A percentile compares a stretch with the other conserved stretches of the same genome.
These are phyloP conservation scores for Talaromyces sp. DNA, from an alignment of 2,329 filamentous ascomycete species.

Conservation along the genomic window DNA sequence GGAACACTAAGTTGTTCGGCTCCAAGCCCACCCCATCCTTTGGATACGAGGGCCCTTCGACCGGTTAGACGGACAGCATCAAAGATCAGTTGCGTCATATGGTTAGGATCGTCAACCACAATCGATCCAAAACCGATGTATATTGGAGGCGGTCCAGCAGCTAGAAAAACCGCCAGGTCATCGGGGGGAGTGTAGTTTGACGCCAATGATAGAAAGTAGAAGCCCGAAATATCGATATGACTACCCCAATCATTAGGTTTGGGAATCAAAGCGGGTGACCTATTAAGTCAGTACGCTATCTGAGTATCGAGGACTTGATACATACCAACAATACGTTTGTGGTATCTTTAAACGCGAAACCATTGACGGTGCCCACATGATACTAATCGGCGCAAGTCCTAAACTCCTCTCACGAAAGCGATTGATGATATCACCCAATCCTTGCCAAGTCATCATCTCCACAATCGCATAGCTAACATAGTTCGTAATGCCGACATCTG, in stretches of 20 bases:
- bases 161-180: slow-evolving; percentile 64
- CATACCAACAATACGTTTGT: slow-evolving; percentile 74
- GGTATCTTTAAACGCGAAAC: slow-evolving; percentile 65
- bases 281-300: slow-evolving; percentile 22
- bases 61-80: slow-evolving; percentile 65
- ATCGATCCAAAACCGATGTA: slow-evolving; percentile 85
- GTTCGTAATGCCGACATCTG: slow-evolving; percentile 73
- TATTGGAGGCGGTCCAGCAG: slow-evolving; percentile 66
- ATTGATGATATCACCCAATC: slow-evolving; percentile 86
- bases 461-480: slow-evolving; percentile 80
- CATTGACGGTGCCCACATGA: slow-evolving; percentile 73
- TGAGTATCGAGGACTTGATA: background rate
- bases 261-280: slow-evolving; percentile 71
- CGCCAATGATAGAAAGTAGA: slow-evolving; percentile 69
- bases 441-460: slow-evolving; percentile 92
- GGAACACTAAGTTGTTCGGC: slow-evolving; percentile 62
- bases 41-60: slow-evolving; percentile 76
- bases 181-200: slow-evolving; percentile 63
- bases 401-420: slow-evolving; percentile 72
- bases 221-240: slow-evolving; percentile 71
- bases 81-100: slow-evolving; percentile 68
- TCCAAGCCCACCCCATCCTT: slow-evolving; percentile 84
- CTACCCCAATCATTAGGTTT: slow-evolving; percentile 74
- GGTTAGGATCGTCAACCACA: slow-evolving; percentile 71
- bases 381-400: slow-evolving; percentile 71